A percentile compares a stretch with the other conserved stretches of the same genome.
phyloP scores from a whole-genome alignment of 2,329 filamentous ascomycete species.

The Xylaria sp. region DNA sequence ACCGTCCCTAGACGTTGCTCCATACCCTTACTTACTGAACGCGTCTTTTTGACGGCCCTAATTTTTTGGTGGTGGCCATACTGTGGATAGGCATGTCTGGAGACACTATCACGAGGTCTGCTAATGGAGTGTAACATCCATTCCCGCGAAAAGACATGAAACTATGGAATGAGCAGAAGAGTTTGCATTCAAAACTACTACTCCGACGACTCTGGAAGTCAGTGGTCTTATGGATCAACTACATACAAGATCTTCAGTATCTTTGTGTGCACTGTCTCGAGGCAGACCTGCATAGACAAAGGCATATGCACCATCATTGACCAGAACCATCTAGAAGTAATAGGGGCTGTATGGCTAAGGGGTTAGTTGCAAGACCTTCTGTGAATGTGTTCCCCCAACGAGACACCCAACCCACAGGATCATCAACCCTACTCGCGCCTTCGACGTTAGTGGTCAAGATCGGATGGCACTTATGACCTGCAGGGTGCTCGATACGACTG shows the following conservation, averaged over 20 bases:
- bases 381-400: neutral
- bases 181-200: too few relatives aligned
- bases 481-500: conserved; percentile 14
- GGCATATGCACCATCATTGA: too few relatives aligned
- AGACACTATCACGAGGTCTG: conserved; percentile 31
- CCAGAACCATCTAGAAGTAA: too few relatives aligned
- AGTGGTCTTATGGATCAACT: too few relatives aligned
- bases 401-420: conserved; percentile 36
- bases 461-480: neutral
- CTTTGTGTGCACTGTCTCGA: too few relatives aligned
- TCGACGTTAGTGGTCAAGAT: neutral
- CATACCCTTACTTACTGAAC: neutral
- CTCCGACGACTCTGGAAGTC: too few relatives aligned
- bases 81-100: conserved; percentile 22
- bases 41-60: neutral
- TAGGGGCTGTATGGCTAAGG: conserved; percentile 3
- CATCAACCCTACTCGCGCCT: conserved; percentile 8
- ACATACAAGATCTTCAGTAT: too few relatives aligned
- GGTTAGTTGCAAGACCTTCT: neutral
- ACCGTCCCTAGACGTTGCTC: conserved; percentile 18
- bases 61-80: conserved; percentile 5
- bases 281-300: too few relatives aligned
- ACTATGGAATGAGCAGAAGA: too few relatives aligned
- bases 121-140: conserved; percentile 24
- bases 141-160: too few relatives aligned